Conservation (phyloP, 2,329 filamentous ascomycete genomes). For the Apiospora kogelbergensis region DNA sequence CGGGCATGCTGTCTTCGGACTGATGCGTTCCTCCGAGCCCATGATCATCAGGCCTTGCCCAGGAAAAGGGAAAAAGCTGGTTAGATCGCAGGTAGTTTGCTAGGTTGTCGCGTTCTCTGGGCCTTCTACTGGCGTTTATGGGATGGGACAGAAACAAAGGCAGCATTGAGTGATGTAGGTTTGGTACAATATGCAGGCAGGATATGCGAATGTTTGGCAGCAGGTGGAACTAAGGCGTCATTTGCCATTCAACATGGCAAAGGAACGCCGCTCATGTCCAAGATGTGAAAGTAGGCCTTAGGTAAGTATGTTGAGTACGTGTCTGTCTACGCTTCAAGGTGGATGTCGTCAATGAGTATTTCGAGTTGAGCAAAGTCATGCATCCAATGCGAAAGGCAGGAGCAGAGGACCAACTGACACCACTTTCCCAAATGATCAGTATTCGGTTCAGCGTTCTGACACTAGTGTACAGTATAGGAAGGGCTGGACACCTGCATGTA, state of each 20-base stretch:
- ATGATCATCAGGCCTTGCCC: neutral
- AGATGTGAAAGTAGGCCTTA: neutral
- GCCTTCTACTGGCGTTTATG: neutral
- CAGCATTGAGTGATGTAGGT: neutral
- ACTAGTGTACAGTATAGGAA: neutral
- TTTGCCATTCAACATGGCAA: neutral
- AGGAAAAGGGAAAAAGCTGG: neutral
- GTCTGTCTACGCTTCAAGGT: neutral
- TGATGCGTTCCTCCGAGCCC: slow-evolving; percentile 16
- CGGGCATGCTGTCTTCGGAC: slow-evolving; percentile 20
- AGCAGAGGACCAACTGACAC: neutral
- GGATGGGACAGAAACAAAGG: neutral
- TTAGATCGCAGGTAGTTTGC: neutral
- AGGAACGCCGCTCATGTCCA: neutral
- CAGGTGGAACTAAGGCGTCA: neutral
- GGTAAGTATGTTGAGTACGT: neutral
- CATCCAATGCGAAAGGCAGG: too few relatives aligned
- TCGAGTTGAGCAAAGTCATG: neutral
- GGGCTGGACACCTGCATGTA: neutral
- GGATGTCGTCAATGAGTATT: neutral
- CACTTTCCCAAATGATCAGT: neutral
- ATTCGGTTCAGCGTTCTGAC: neutral
- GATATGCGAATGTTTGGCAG: neutral
- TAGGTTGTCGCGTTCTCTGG: neutral
- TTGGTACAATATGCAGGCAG: neutral